These are phyloP conservation scores for Claviceps cyperi DNA, from an alignment of 2,329 filamentous ascomycete species.

Conservation along the genomic window DNA sequence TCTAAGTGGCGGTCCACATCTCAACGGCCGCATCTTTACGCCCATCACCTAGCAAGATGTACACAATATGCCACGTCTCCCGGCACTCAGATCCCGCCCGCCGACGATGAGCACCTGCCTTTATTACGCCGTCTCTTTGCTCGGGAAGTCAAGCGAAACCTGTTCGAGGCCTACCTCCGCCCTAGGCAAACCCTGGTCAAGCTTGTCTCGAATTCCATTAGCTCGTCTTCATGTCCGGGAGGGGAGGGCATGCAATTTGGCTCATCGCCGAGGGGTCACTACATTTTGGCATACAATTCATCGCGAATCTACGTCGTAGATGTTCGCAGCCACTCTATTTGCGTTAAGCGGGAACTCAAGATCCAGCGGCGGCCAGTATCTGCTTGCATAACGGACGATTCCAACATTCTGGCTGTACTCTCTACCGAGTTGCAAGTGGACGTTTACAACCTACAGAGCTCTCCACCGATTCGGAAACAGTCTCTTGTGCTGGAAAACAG, in stretches of 20 bases:
- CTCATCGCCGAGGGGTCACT: slow-evolving; percentile 60
- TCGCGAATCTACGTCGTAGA: slow-evolving; percentile 72
- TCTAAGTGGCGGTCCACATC: slow-evolving; percentile 50
- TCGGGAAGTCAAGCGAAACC: slow-evolving; percentile 57
- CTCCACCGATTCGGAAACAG: slow-evolving; percentile 55
- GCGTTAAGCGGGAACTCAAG: slow-evolving; percentile 64
- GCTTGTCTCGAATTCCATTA: slow-evolving; percentile 70
- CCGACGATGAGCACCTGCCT: slow-evolving; percentile 37
- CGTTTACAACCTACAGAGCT: slow-evolving; percentile 56
- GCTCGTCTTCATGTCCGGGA: slow-evolving; percentile 67
- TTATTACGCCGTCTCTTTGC: slow-evolving; percentile 51
- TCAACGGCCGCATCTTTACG: slow-evolving; percentile 48
- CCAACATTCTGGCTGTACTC: slow-evolving; percentile 60
- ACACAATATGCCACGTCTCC: slow-evolving; percentile 42
- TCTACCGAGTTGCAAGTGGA: slow-evolving; percentile 75
- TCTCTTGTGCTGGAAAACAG: slow-evolving; percentile 66
- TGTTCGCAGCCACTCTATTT: slow-evolving; percentile 41
- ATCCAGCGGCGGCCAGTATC: slow-evolving; percentile 61
- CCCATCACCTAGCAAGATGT: slow-evolving; percentile 45
- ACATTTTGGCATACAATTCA: slow-evolving; percentile 70
- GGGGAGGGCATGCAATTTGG: slow-evolving; percentile 78
- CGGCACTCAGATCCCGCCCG: slow-evolving; percentile 18
- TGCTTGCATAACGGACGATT: slow-evolving; percentile 67
- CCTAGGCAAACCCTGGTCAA: slow-evolving; percentile 60
- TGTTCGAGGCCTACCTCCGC: slow-evolving; percentile 62